Evolutionary conservation across 1,284 basidiomycete species (phyloP), one percentile per base, ranked within the genome.

Genomic region (Melampsora americana): DNA sequence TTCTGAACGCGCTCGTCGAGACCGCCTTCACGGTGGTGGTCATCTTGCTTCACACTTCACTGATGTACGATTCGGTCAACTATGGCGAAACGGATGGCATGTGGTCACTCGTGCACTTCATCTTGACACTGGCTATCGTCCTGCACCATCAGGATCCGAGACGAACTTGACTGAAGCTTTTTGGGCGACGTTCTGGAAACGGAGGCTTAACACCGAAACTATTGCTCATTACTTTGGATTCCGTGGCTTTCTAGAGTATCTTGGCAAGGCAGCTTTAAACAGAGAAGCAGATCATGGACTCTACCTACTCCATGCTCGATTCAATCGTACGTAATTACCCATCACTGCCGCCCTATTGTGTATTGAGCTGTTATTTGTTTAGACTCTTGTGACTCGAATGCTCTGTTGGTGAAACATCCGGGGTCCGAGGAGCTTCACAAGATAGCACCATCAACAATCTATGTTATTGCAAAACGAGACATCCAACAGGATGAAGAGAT

Each of bases 341-440:
- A 42, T 23, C 39, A 32, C 7, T 39, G 35, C 32, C 64, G 23
- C n/a, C 53, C 53, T 59, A 23, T 59, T 5, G 50, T 53, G 5
- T 14, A n/a, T 62, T 66, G 30, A 66, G 26, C 18, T 35, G 16
- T 35, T 14, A 18, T 48, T 35, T 44, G 20, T 9, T 50, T 42
- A 76, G 73, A 76, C 67, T 76, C 73, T 11, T 76, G 73, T 64
- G 73, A 76, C 20, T 66, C 73, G 14, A 76, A 76, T 76, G 73
- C 73, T 2, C 28, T 64, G n/a, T 59, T 62, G 28, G n/a, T 69
- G 30, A 76, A 64, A 28, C 66, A 68, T 56, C 66, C 66, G 23
- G 73, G 73, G 14, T 68, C 66, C 28, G 73, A 76, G 60, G 73
- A 76, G n/a, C 46, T 62, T 26, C 66, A 62, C 20, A 76, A 76